Conservation (phyloP, 2,329 filamentous ascomycete genomes). For the Alternaria novae-zelandiae region DNA sequence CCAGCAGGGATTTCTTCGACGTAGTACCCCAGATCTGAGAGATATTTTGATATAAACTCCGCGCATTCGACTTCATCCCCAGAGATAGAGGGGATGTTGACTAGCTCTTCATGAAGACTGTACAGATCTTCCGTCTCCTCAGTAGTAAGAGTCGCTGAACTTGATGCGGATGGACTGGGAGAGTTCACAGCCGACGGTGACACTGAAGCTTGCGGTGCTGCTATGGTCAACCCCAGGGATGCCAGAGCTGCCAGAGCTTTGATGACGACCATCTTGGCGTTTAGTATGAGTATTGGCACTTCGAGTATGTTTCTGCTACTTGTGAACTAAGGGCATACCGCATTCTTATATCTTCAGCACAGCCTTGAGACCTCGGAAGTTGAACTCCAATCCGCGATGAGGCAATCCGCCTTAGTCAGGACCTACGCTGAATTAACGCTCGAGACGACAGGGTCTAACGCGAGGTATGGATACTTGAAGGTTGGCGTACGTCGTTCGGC, state of each 20-base stretch:
- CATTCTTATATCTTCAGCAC: not conserved
- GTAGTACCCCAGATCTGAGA: slow-evolving; percentile 58
- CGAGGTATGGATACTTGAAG: not conserved
- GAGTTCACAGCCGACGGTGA: slow-evolving; percentile 7
- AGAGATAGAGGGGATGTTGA: slow-evolving; percentile 37
- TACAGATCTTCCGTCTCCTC: slow-evolving; percentile 31
- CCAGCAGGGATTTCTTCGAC: slow-evolving; percentile 56
- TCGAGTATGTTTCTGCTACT: not conserved
- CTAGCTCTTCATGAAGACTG: slow-evolving; percentile 29
- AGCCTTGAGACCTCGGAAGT: not conserved
- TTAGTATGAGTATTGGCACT: not conserved
- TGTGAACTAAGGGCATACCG: not conserved
- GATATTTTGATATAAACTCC: slow-evolving; percentile 69
- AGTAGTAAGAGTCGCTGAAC: slow-evolving; percentile 8
- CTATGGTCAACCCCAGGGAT: not conserved
- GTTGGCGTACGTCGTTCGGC: slow-evolving; percentile 11
- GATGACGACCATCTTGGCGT: not conserved
- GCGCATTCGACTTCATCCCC: slow-evolving; percentile 72
- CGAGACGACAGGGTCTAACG: not conserved
- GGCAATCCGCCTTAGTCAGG: not conserved
- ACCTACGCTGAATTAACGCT: not conserved
- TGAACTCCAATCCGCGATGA: not conserved
- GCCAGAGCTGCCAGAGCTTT: not conserved
- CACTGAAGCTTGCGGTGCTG: slow-evolving; percentile 13
- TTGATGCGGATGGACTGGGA: not conserved